Base-by-base conservation (phyloP, 306 rosid species). In the Sindora glabra region DNA sequence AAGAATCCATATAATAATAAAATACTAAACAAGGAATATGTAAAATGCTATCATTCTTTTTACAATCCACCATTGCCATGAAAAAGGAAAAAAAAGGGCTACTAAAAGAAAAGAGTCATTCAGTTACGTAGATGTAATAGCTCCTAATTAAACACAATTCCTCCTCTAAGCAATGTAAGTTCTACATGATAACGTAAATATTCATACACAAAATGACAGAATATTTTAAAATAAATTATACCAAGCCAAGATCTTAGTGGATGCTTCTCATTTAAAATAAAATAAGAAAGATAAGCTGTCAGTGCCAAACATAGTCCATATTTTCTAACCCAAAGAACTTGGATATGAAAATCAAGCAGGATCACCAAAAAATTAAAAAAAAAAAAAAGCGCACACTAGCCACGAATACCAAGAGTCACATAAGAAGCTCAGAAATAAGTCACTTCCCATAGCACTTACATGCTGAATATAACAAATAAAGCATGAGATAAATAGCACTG, bases 391-490 rank as follows among this genome's bases (percentile, higher is more conserved):
- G 56, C 37, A 63, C n/a, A 55, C 21, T 64, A 66, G 65, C 64
- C 56, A 64, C 56, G 2, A 56, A 46, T 30, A 72, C 72, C 50
- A 57, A 37, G 65, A 57, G 53, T 58, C 59, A 63, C 47, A 73
- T 15, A 34, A 47, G 60, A 55, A 50, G 40, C 59, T 75, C 65
- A 62, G 41, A 56, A 44, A 55, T 69, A 62, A 74, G 46, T 67
- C 62, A 55, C 22, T 56, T 26, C 64, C 62, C 69, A 66, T 72
- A 69, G 65, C 77, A 68, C 68, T 71, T 68, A 71, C 73, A 71
- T 63, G 71, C 74, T 60, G 69, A 71, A 74, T 49, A 77, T 75
- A 64, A 71, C 71, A 70, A 66, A 64, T 55, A 65, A 44, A 37
- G 50, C 73, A 59, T 56, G 62, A 69, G 67, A 69, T 69, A 69